Percentiles rank a stretch among this genome's conserved stretches.
Conservation (phyloP, 768 basidiomycete species). For the Lentinula guzmanii region DNA sequence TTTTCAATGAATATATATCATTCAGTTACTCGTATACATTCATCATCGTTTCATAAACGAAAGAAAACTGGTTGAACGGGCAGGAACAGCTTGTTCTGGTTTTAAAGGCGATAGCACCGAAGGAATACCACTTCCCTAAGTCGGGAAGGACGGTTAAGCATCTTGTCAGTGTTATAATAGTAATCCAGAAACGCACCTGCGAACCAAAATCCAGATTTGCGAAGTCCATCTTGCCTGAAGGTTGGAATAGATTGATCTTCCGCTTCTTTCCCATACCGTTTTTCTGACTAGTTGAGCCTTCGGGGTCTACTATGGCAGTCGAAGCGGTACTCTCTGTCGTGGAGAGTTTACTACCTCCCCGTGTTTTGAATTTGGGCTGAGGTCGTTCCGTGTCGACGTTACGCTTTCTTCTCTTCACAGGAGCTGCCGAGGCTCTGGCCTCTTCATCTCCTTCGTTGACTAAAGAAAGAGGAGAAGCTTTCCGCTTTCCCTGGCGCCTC, state of each 20-base stretch:
- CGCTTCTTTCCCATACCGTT: conserved; percentile 53
- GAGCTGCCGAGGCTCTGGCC: conserved; percentile 14
- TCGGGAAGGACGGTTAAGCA: no score
- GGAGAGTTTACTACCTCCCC: conserved; percentile 9
- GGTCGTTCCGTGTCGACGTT: conserved; percentile 5
- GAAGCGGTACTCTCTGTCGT: conserved; percentile 15
- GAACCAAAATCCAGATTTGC: conserved; percentile 40
- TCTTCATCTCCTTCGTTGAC: conserved; percentile 18
- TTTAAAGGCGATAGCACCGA: conserved; percentile 64
- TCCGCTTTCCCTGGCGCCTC: conserved; percentile 33
- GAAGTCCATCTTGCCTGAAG: conserved; percentile 25
- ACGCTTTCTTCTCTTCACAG: conserved; percentile 10
- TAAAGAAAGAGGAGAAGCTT: conserved; percentile 14
- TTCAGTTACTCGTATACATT: not conserved
- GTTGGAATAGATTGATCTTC: conserved; percentile 58
- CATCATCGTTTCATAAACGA: not conserved
- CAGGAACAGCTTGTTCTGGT: conserved; percentile 43
- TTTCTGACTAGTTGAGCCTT: conserved; percentile 7
- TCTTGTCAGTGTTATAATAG: no score
- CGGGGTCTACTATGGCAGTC: conserved; percentile 14
- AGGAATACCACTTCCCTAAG: conserved; percentile 39
- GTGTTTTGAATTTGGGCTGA: conserved; percentile 4
- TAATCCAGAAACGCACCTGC: conserved; percentile 22
- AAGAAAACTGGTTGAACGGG: conserved; percentile 21
- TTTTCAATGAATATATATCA: not conserved